Evolutionary conservation across 495 filamentous ascomycete species (phyloP), one percentile per base, ranked within the genome.

Genomic region (Evernia prunastri): DNA sequence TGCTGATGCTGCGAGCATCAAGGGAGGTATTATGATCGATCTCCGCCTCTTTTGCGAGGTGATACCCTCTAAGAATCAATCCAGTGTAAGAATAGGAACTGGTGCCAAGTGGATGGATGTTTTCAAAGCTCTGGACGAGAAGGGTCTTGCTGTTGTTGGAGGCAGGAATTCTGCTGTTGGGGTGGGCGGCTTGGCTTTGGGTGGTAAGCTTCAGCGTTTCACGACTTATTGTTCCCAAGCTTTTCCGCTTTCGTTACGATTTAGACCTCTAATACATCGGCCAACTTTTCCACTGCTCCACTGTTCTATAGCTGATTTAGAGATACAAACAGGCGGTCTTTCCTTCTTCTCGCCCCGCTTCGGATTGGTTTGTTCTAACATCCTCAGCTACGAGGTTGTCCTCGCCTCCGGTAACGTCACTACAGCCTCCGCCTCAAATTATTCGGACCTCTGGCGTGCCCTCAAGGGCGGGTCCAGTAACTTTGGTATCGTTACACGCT

Each of bases 401-500:
- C 67, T 76, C 13, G 71, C 70, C 42, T 70, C 72, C 29, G 71
- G 71, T 31, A 51, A 54, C n/a, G 20, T 61, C 49, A 61, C 61
- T 25, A 69, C 54, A 56, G 71, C 69, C 53, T 70, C 64, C 27
- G 58, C 33, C 17, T 64, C 65, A 49, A 59, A 20, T 9, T 65
- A 76, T 31, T 9, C 64, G 3, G 84, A 87, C 47, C 68, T 85
- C 29, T 84, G 71, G 69, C 71, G 70, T 47, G 81, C 82, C 11
- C 75, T 84, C 9, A 80, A 81, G 51, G 82, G 82, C 35, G 82
- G 82, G 37, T 67, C 70, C 11, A 77, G 75, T 65, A 83, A 83
- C 68, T 84, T 82, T 60, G 83, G 82, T 18, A 75, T 86, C 62
- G 77, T 74, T 17, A 74, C 71, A 2, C 62, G 58, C n/a, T 71